Evolutionary conservation across 2,329 filamentous ascomycete genomes (phyloP), one percentile per base, ranked within the genome.

Genomic region (Colletotrichum abscissum): DNA sequence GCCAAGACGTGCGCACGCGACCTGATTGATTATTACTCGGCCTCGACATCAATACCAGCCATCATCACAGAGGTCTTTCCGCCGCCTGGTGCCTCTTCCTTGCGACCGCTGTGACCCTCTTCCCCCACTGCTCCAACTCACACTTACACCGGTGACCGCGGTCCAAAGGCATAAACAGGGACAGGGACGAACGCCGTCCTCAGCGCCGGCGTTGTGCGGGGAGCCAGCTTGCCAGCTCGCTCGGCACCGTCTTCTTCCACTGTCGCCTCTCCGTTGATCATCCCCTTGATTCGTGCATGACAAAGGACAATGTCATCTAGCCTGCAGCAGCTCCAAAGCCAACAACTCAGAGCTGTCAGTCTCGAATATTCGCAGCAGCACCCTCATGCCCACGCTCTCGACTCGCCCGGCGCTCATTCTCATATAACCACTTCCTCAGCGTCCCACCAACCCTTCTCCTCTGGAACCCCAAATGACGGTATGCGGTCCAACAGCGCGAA

Each of bases 261-360:
- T 24, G 38, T 62, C 63, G 69, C 71, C 76, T 75, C 77, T 75
- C 69, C 73, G 77, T 78, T 77, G 76, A 79, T 79, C 73, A 75
- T 78, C 76, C 71, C 76, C 74, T 77, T 52, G 57, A 76, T 76
- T 76, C 73, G 16, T 63, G 70, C 63, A 74, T 69, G 46, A 69
- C 69, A 77, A 75, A 77, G 76, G 77, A 80, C 81, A 77, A 86
- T 86, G 85, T 83, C 84, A 80, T 79, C 80, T 72, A 79, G 78
- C 78, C 80, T 82, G 75, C 75, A 78, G 42, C 77, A 79, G 54
- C 66, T 79, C 73, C 79, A 80, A 74, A 77, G 74, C 76, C 80
- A 82, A 69, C 80, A 79, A 75, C 80, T 82, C 74, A 71, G 80
- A 67, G 75, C 79, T 46, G 78, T 80, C 69, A 81, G 82, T 67